Conservation (phyloP, 192 early-diverging fungal genomes). For the Coemansia sp. region DNA sequence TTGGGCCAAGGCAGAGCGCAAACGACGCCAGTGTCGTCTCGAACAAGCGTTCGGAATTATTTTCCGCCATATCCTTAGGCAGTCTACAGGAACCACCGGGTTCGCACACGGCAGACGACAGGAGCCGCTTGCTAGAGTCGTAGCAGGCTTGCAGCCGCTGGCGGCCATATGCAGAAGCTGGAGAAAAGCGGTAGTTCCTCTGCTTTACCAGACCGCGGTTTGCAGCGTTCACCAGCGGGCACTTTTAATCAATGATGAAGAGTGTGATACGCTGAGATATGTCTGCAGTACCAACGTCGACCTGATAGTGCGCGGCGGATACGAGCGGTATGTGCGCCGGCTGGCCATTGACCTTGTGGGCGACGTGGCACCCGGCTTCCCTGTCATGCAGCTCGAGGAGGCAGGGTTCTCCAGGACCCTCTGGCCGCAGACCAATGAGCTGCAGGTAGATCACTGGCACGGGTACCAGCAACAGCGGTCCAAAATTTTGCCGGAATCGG, state of each 20-base stretch:
- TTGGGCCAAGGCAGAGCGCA: conserved; percentile 1
- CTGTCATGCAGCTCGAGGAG: conserved; percentile 16
- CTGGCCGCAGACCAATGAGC: conserved; percentile 20
- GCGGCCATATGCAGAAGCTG: conserved; percentile 32
- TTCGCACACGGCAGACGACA: not conserved
- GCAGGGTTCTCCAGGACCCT: conserved; percentile 15
- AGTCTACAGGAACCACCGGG: not conserved
- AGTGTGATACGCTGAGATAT: not conserved
- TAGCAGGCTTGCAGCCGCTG: conserved; percentile 33
- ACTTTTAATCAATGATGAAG: not conserved
- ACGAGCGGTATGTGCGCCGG: conserved; percentile 21
- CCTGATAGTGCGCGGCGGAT: conserved; percentile 22
- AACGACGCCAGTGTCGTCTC: not conserved
- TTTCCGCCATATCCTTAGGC: conserved; percentile 16
- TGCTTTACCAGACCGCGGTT: conserved; percentile 32
- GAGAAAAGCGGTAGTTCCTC: conserved; percentile 28
- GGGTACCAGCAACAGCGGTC: conserved; percentile 7
- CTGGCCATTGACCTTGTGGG: conserved; percentile 29
- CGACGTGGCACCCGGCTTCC: conserved; percentile 24
- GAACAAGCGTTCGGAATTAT: conserved; percentile 18
- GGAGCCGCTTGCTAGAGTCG: conserved; percentile 11
- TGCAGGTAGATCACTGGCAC: conserved; percentile 30
- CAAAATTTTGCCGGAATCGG: conserved; percentile 15
- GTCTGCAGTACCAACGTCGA: conserved; percentile 16
- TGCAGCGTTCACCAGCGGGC: conserved; percentile 17